These are phyloP conservation scores for Tuber aestivum DNA, from an alignment of 495 filamentous ascomycete species.

Conservation along the genomic window DNA sequence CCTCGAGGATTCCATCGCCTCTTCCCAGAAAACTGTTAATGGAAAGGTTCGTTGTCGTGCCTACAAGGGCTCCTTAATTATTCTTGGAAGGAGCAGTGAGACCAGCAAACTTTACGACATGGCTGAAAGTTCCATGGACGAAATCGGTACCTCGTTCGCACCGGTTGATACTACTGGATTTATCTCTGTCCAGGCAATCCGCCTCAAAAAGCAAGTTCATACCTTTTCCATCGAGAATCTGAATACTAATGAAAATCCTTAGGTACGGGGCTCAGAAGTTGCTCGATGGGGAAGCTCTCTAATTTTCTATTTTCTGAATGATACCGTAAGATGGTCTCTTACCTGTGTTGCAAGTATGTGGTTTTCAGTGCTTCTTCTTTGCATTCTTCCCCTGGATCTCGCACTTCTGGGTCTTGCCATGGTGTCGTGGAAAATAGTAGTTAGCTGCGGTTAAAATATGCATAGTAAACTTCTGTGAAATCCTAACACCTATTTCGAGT, in stretches of 20 bases:
- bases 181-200: conserved; percentile 74
- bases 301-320: background rate
- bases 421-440: background rate
- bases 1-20: conserved; percentile 65
- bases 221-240: background rate
- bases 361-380: background rate
- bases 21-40: conserved; percentile 63
- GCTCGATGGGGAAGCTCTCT: background rate
- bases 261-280: background rate
- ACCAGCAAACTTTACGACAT: conserved; percentile 82
- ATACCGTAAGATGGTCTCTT: background rate
- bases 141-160: conserved; percentile 65
- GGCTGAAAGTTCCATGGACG: conserved; percentile 80
- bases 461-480: background rate
- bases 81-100: conserved; percentile 68
- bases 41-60: conserved; percentile 63
- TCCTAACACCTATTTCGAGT: background rate
- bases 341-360: background rate
- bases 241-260: background rate
- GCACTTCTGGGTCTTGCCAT: background rate
- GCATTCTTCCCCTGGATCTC: background rate
- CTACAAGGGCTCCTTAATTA: conserved; percentile 71
- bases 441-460: background rate
- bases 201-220: conserved; percentile 68
- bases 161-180: conserved; percentile 66